These are phyloP conservation scores for Amanita subjunquillea DNA, from an alignment of 768 basidiomycete species.

Conservation along the genomic window DNA sequence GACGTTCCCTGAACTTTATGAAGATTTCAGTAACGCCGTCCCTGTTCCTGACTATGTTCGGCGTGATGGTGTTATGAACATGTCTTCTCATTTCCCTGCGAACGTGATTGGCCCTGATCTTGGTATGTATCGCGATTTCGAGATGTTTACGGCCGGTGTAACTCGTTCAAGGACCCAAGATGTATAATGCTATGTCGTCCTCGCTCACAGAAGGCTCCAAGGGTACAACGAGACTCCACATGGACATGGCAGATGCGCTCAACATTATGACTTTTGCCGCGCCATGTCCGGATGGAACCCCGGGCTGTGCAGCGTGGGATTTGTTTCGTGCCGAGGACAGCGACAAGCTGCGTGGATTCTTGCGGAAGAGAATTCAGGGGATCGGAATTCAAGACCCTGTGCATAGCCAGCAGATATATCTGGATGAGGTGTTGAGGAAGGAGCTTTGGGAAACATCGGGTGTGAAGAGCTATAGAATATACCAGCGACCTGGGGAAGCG, in stretches of 20 bases:
- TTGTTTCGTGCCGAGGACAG: conserved; percentile 78
- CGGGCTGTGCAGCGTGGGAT: conserved; percentile 88
- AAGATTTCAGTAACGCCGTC: conserved; percentile 75
- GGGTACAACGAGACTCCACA: conserved; percentile 83
- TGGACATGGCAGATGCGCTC: conserved; percentile 92
- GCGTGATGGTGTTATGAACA: conserved; percentile 79
- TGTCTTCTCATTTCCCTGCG: conserved; percentile 81
- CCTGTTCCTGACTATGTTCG: conserved; percentile 89
- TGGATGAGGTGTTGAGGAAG: conserved; percentile 59
- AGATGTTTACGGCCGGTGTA: conserved; percentile 4
- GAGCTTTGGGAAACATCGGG: conserved; percentile 57
- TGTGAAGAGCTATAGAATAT: conserved; percentile 74
- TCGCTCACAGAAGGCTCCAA: conserved; percentile 56
- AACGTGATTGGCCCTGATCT: conserved; percentile 76
- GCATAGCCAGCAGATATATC: conserved; percentile 81
- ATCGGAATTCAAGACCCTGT: conserved; percentile 59
- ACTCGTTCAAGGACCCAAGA: conserved; percentile 64
- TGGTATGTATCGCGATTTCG: conserved; percentile 31
- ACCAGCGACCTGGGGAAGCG: conserved; percentile 87
- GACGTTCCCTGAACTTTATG: conserved; percentile 75
- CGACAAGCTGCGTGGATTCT: conserved; percentile 63
- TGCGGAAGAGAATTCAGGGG: conserved; percentile 48
- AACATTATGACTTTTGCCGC: conserved; percentile 83
- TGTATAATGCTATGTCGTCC: conserved; percentile 87
- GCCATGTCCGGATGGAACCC: conserved; percentile 41